Evolutionary conservation across 73 alveolate species (phyloP).

Genomic region (Tetrahymena thermophila): DNA sequence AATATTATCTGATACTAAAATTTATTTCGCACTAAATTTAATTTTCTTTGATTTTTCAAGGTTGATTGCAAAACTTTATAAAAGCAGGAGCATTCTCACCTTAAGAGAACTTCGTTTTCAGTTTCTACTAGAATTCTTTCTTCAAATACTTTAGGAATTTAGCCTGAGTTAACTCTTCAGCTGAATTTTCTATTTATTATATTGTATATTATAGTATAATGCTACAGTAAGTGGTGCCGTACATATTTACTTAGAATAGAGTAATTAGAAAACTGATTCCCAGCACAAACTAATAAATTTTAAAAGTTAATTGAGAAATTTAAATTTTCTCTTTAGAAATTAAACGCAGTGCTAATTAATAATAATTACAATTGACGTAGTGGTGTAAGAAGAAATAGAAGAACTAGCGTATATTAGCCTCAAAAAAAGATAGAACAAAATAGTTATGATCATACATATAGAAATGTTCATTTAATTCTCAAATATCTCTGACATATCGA

Average conservation of each 20-base stretch:
- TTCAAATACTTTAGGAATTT: background rate
- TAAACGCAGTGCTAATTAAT: background rate
- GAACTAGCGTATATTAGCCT: background rate
- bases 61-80: background rate
- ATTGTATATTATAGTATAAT: background rate
- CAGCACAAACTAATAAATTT: background rate
- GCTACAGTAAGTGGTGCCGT: background rate
- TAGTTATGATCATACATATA: background rate
- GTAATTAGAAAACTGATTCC: background rate
- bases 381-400: background rate
- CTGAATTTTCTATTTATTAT: background rate
- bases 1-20: background rate
- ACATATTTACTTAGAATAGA: background rate
- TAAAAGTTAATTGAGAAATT: background rate
- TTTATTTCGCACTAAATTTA: background rate
- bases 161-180: background rate
- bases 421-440: background rate
- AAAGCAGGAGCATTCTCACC: background rate
- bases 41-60: background rate
- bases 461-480: background rate
- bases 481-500: background rate
- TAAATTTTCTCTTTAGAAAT: background rate
- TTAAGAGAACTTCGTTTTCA: background rate
- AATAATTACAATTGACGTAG: background rate
- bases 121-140: background rate